A percentile compares a stretch with the other conserved stretches of the same genome.
Evolutionary conservation across 2,329 filamentous ascomycete genomes (phyloP).

Genomic region (Neonectria hederae): DNA sequence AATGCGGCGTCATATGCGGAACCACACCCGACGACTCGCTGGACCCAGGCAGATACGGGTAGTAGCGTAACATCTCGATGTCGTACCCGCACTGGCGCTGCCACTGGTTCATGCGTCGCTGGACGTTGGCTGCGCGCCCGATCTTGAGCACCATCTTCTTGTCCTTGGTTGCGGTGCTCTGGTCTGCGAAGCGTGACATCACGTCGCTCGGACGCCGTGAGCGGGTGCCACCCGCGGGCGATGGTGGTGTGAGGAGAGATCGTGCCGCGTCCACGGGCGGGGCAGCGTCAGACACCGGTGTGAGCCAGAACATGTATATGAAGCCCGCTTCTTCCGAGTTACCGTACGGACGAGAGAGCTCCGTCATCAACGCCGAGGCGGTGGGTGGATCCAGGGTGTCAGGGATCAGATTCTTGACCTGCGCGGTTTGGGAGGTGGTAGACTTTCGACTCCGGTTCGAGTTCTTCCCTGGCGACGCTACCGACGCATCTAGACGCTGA

Average conservation of each 20-base stretch:
- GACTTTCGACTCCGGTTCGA: constrained; percentile 46
- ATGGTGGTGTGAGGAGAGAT: constrained; percentile 64
- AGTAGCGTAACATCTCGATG: constrained; percentile 87
- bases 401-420: constrained; percentile 69
- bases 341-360: constrained; percentile 73
- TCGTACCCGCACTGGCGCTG: constrained; percentile 90
- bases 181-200: constrained; percentile 59
- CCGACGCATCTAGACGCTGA: constrained; percentile 32
- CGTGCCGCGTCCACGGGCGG: constrained; percentile 68
- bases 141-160: constrained; percentile 77
- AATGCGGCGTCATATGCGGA: constrained; percentile 81
- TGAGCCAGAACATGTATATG: constrained; percentile 99
- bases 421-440: constrained; percentile 44
- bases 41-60: constrained; percentile 76
- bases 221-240: constrained; percentile 47
- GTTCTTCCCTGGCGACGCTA: constrained; percentile 43
- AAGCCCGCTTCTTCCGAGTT: constrained; percentile 85
- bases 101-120: constrained; percentile 92
- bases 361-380: constrained; percentile 75
- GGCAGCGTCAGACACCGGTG: constrained; percentile 65
- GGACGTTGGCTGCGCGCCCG: constrained; percentile 80
- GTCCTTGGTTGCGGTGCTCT: constrained; percentile 32
- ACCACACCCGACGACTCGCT: constrained; percentile 41
- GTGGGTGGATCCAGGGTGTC: constrained; percentile 71
- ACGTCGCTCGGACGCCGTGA: constrained; percentile 64